Conservation (phyloP, 2,329 filamentous ascomycete genomes). For the Cytospora piceae region DNA sequence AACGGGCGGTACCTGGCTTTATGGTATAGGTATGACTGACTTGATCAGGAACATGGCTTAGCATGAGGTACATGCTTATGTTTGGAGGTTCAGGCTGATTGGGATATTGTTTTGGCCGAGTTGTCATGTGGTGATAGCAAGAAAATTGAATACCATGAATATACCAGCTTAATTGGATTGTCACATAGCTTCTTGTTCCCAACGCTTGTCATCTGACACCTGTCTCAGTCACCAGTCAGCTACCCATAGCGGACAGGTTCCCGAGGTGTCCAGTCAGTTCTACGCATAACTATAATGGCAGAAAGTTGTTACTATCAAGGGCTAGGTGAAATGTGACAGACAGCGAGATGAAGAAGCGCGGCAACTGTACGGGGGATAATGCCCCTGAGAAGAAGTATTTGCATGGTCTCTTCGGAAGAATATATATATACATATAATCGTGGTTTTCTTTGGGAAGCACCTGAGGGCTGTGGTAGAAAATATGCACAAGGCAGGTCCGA, state of each 20-base stretch:
- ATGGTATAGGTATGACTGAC: neutral
- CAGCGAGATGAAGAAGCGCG: too few relatives aligned
- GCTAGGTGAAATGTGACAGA: too few relatives aligned
- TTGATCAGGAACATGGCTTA: conserved; percentile 14
- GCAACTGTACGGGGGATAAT: too few relatives aligned
- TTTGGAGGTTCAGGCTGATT: neutral
- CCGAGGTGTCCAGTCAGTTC: neutral
- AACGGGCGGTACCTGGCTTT: neutral
- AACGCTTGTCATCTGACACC: neutral
- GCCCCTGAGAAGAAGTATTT: too few relatives aligned
- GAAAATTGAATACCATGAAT: conserved; percentile 3
- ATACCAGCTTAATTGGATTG: neutral
- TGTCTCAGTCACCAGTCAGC: neutral
- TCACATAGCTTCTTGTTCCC: too few relatives aligned
- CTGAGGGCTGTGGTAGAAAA: too few relatives aligned
- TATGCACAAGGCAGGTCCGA: too few relatives aligned
- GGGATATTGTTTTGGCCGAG: conserved; percentile 6
- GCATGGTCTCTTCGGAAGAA: too few relatives aligned
- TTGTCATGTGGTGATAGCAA: conserved; percentile 7
- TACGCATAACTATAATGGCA: neutral
- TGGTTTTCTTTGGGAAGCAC: too few relatives aligned
- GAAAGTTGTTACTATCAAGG: neutral
- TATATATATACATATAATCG: too few relatives aligned
- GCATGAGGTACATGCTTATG: neutral
- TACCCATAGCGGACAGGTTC: neutral